A percentile compares a stretch with the other conserved stretches of the same genome.
Evolutionary conservation across 2,329 filamentous ascomycete species (phyloP).

Genomic region (Pyrenochaeta sp.): DNA sequence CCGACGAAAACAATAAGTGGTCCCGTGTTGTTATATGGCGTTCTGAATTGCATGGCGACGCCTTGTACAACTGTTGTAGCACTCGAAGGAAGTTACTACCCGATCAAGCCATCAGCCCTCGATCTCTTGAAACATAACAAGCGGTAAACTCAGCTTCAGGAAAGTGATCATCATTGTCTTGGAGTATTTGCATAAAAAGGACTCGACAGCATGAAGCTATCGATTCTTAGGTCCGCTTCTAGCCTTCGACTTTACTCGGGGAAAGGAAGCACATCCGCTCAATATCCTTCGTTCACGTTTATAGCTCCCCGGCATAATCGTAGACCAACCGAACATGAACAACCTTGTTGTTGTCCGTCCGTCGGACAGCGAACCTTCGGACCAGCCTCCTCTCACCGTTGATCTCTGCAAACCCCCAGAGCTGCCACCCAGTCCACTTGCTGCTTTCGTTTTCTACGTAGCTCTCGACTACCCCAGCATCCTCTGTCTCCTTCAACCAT

Average conservation of each 20-base stretch:
- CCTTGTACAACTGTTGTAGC: constrained; percentile 2
- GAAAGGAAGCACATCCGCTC: no score
- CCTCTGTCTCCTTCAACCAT: constrained; percentile 38
- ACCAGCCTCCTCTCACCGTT: constrained; percentile 40
- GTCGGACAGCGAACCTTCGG: constrained; percentile 44
- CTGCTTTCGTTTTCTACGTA: constrained; percentile 42
- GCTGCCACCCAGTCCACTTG: constrained; percentile 48
- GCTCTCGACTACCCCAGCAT: constrained; percentile 44
- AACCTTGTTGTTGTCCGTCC: constrained; percentile 38
- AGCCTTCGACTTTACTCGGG: no score
- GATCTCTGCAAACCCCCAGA: constrained; percentile 44
- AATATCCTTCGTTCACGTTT: no score
- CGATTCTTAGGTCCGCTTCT: no score
- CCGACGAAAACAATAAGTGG: constrained; percentile 1
- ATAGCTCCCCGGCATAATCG: constrained; percentile 38
- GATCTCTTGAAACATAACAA: no score
- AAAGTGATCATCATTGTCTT: no score
- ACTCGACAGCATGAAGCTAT: no score
- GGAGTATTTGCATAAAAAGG: no score
- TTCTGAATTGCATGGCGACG: no score
- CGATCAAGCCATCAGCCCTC: background rate
- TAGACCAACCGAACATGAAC: constrained; percentile 43
- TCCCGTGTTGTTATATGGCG: constrained; percentile 2
- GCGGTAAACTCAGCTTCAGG: no score
- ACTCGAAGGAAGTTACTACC: constrained; percentile 9